phyloP scores from a whole-genome alignment of 73 alveolate species.

The Effrenium voratum region DNA sequence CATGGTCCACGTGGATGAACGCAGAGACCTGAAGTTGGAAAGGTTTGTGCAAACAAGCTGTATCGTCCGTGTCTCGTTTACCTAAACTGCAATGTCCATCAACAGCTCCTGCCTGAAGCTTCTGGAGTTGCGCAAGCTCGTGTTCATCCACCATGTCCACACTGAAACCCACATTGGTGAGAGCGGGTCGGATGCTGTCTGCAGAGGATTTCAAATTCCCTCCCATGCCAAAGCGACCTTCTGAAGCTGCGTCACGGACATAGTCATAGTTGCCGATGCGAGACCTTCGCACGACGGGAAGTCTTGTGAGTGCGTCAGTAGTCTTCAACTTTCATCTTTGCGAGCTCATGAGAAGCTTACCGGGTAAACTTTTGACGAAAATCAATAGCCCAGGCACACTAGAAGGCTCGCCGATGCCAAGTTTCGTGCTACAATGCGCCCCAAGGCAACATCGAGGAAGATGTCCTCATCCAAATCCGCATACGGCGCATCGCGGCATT shows the following conservation, averaged over 20 bases:
- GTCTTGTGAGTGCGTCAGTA: no score
- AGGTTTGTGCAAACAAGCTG: no score
- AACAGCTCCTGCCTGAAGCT: no score
- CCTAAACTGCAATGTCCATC: no score
- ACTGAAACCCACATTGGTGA: conserved; percentile 35
- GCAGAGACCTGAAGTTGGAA: conserved; percentile 32
- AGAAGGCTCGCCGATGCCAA: conserved; percentile 5
- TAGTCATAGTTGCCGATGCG: conserved; percentile 43
- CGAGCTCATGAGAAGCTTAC: no score
- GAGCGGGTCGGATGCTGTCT: conserved; percentile 26
- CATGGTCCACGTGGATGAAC: conserved; percentile 29
- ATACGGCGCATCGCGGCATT: conserved; percentile 55
- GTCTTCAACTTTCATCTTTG: no score
- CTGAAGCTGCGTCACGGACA: conserved; percentile 30
- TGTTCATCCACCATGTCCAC: not conserved
- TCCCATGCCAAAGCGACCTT: not conserved
- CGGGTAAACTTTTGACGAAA: no score
- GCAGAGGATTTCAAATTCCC: conserved; percentile 13
- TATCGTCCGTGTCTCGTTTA: no score
- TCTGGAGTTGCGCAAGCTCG: conserved; percentile 19
- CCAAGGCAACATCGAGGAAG: conserved; percentile 43
- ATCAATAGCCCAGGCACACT: no score
- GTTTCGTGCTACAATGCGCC: conserved; percentile 33
- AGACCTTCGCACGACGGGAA: no score
- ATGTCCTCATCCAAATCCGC: conserved; percentile 52